A percentile compares a stretch with the other conserved stretches of the same genome.
These are phyloP conservation scores for Echinosophora koreensis DNA, from an alignment of 306 rosid genomes.

Conservation along the genomic window DNA sequence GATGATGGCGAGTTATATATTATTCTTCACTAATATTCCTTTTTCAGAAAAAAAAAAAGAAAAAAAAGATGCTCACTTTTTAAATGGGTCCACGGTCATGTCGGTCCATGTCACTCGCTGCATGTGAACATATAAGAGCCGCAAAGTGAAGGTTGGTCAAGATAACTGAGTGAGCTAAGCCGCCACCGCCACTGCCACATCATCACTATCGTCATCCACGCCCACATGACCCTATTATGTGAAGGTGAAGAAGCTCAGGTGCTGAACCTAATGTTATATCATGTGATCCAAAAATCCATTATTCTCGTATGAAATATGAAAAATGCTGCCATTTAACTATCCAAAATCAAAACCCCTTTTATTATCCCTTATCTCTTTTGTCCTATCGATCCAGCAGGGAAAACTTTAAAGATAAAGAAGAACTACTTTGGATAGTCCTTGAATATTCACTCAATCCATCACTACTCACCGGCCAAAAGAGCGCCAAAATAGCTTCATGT, in stretches of 20 bases:
- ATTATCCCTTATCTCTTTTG: constrained; percentile 8
- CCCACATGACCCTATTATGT: background rate
- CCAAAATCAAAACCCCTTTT: background rate
- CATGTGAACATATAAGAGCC: background rate
- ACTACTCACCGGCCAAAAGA: too few species aligned
- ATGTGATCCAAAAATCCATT: background rate
- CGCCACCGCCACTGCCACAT: background rate
- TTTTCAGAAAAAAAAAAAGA: too few species aligned
- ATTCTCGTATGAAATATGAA: background rate
- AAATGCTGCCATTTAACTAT: background rate
- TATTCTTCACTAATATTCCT: too few species aligned
- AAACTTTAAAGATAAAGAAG: background rate
- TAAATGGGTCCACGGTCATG: background rate
- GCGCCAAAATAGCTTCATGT: too few species aligned
- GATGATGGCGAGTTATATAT: too few species aligned
- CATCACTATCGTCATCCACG: background rate
- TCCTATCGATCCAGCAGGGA: background rate
- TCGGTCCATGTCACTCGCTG: background rate
- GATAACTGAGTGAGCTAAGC: background rate
- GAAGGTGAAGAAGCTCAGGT: background rate
- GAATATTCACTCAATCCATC: too few species aligned
- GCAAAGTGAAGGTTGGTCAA: background rate
- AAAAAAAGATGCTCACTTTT: too few species aligned
- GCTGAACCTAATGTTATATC: background rate
- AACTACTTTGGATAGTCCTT: too few species aligned